phyloP scores from a whole-genome alignment of 1,284 basidiomycete species.

The Cutaneotrichosporon sp. region DNA sequence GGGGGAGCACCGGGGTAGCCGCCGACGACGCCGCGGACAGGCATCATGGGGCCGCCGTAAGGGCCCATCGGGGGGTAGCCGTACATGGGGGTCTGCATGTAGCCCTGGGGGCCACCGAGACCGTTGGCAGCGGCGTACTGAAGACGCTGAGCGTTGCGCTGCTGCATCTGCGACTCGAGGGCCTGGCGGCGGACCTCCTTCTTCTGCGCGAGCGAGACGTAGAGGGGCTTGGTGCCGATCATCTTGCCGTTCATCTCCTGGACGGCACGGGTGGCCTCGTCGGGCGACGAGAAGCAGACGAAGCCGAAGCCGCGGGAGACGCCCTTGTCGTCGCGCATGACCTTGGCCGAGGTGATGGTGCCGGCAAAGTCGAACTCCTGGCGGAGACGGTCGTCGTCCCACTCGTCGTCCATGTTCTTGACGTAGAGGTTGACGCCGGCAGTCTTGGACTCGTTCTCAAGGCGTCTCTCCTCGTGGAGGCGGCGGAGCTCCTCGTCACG shows the following conservation, averaged over 20 bases:
- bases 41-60: slow-evolving; percentile 55
- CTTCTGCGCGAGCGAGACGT: slow-evolving; percentile 97
- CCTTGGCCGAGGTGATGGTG: slow-evolving; percentile 96
- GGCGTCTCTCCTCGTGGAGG: slow-evolving; percentile 92
- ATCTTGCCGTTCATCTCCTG: slow-evolving; percentile 99
- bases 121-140: slow-evolving; percentile 88
- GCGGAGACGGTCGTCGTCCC: slow-evolving; percentile 93
- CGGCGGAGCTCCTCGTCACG: slow-evolving; percentile 95
- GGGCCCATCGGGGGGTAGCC: slow-evolving; percentile 83
- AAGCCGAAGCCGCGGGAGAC: slow-evolving; percentile 89
- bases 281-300: slow-evolving; percentile 97
- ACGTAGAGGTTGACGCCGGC: slow-evolving; percentile 99
- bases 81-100: slow-evolving; percentile 78
- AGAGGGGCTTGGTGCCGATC: slow-evolving; percentile 97
- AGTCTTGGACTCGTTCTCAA: slow-evolving; percentile 98
- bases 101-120: slow-evolving; percentile 67
- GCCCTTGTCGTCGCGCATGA: slow-evolving; percentile 95
- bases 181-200: slow-evolving; percentile 98
- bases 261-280: slow-evolving; percentile 99
- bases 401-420: slow-evolving; percentile 90
- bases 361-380: slow-evolving; percentile 96
- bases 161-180: slow-evolving; percentile 96
- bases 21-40: slow-evolving; percentile 57
- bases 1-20: slow-evolving; percentile 66
- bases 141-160: slow-evolving; percentile 87